Base-by-base conservation (phyloP, 805 yeast genomes). In the Zygoascus tannicola region DNA sequence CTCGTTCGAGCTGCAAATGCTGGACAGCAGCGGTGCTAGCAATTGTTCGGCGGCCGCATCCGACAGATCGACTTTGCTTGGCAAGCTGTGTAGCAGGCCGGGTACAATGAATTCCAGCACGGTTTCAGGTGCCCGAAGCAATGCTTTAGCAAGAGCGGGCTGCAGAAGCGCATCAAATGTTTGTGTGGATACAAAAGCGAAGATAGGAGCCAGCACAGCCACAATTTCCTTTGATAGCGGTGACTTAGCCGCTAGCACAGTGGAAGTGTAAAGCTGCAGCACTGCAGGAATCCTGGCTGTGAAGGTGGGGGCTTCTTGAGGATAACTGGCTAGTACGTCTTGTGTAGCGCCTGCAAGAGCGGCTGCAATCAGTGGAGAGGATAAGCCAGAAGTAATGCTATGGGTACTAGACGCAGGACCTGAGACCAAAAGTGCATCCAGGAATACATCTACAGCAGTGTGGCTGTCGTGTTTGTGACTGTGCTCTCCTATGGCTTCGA, bases 41-140 rank as follows among this genome's bases (percentile, higher is more conserved):
- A 82, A 62, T 48, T 79, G 78, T 40, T 60, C 54, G 2, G 65
- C 56, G 7, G 76, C 57, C 1, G 60, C 52, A 8, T 63, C 56
- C 12, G 75, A 62, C n/a, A 74, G 50, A 44, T 75, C 75, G 18
- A 76, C 56, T 1, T 57, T 50, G 1, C 56, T 44, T 3, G 67
- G 44, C 41, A 69, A 23, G 5, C 62, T 48, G 1, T 35, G 32
- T 22, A 81, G 66, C 5, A 86, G 56, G 8, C 70, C 67, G 3
- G 78, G 74, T 2, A 82, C 58, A n/a, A 80, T 57, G 16, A 55
- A 51, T n/a, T 70, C 71, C 45, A 85, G 74, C 0, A 85, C 74
- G 32, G 67, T 60, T 56, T 86, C 96, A 0, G 95, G 81, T 2
- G 94, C 76, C 59, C 95, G 74, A 50, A 88, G 67, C 40, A 81